Conservation (phyloP, 2,329 filamentous ascomycete genomes). For the Geosmithia putterillii region DNA sequence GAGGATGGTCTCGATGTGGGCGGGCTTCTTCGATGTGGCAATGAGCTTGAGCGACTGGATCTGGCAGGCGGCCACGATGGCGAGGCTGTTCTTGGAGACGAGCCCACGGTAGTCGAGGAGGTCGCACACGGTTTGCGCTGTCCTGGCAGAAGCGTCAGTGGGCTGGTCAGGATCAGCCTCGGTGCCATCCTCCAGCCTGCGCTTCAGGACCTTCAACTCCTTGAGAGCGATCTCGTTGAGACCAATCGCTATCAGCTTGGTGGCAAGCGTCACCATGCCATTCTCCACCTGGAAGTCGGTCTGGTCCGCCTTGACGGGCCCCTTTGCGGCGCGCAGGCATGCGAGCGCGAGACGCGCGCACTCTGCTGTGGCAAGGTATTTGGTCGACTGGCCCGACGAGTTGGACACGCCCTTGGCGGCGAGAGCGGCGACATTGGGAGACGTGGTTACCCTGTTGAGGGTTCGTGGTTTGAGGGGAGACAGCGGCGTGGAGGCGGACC, state of each 20-base stretch:
- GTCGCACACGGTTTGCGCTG: slow-evolving; percentile 29
- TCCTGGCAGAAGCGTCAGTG: slow-evolving; percentile 9
- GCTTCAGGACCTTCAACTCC: slow-evolving; percentile 56
- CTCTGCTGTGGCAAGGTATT: slow-evolving; percentile 49
- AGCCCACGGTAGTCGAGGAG: slow-evolving; percentile 48
- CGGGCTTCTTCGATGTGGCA: slow-evolving; percentile 44
- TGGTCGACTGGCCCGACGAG: slow-evolving; percentile 20
- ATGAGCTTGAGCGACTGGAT: slow-evolving; percentile 53
- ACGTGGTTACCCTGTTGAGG: slow-evolving; percentile 47
- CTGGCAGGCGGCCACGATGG: slow-evolving; percentile 51
- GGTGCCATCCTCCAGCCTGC: slow-evolving; percentile 34
- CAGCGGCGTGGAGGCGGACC: slow-evolving; percentile 46
- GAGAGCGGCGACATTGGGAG: slow-evolving; percentile 26
- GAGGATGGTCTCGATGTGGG: slow-evolving; percentile 43
- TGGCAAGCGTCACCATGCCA: slow-evolving; percentile 58
- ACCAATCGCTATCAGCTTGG: slow-evolving; percentile 51
- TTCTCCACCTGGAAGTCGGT: slow-evolving; percentile 57
- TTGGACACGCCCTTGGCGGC: slow-evolving; percentile 11
- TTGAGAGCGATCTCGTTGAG: slow-evolving; percentile 57
- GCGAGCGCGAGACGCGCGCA: slow-evolving; percentile 57
- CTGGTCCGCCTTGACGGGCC: slow-evolving; percentile 38
- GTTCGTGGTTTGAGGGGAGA: slow-evolving; percentile 49
- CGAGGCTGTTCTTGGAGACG: slow-evolving; percentile 29
- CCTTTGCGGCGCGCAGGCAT: slow-evolving; percentile 47
- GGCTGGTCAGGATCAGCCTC: slow-evolving; percentile 14